Percentiles rank a stretch among this genome's conserved stretches.
phyloP scores from a whole-genome alignment of 306 rosid species.

The Vigna hirtella region DNA sequence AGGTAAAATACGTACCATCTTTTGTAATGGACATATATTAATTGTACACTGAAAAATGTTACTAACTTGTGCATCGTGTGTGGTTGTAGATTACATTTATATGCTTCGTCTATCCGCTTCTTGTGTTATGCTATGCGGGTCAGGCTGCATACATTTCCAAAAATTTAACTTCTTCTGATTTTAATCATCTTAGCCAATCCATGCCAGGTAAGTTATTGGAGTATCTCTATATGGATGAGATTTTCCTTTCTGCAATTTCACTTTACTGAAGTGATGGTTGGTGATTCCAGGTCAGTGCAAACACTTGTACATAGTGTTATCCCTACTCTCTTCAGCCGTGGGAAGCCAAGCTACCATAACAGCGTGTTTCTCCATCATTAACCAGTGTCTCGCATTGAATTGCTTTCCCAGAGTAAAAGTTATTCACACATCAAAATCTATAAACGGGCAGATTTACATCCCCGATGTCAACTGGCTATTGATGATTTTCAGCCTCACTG shows the following conservation, averaged over 20 bases:
- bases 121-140: conserved; percentile 75
- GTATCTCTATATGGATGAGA: conserved; percentile 6
- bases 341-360: conserved; percentile 97
- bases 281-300: conserved; percentile 54
- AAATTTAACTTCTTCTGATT: conserved; percentile 48
- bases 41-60: conserved; percentile 6
- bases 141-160: conserved; percentile 83
- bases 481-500: conserved; percentile 79
- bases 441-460: conserved; percentile 82
- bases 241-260: conserved; percentile 5
- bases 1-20: conserved; percentile 51
- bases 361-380: conserved; percentile 80
- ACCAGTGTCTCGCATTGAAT: conserved; percentile 83
- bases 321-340: conserved; percentile 77
- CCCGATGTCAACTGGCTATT: conserved; percentile 91
- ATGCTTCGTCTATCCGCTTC: conserved; percentile 84
- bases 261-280: conserved; percentile 39
- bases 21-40: neutral
- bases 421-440: conserved; percentile 81
- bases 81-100: conserved; percentile 70
- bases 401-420: conserved; percentile 96
- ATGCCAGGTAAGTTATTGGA: conserved; percentile 64
- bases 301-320: conserved; percentile 56
- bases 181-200: conserved; percentile 69
- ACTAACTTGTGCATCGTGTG: conserved; percentile 44